Conservation (phyloP, 1,284 basidiomycete genomes). For the Flammula alnicola region DNA sequence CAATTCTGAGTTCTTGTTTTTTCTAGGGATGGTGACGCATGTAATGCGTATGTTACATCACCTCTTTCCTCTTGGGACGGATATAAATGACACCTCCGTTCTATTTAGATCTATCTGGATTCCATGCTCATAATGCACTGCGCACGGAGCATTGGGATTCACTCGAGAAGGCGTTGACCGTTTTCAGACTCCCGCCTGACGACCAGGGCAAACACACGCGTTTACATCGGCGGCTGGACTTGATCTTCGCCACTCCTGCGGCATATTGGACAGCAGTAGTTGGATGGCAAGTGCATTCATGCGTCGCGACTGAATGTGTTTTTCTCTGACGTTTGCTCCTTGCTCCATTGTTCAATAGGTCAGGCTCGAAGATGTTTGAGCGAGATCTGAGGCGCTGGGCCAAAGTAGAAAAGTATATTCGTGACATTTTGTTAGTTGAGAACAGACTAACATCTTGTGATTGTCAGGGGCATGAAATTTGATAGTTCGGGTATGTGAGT, state of each 20-base stretch:
- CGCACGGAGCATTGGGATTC: slow-evolving; percentile 63
- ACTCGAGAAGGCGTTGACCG: slow-evolving; percentile 72
- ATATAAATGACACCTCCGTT: slow-evolving; percentile 2
- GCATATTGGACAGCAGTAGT: slow-evolving; percentile 80
- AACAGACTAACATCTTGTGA: slow-evolving; percentile 8
- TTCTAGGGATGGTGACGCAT: slow-evolving; percentile 64
- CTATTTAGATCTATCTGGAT: slow-evolving; percentile 56
- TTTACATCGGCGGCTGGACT: slow-evolving; percentile 66
- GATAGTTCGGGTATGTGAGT: slow-evolving; percentile 79
- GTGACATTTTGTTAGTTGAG: slow-evolving; percentile 1
- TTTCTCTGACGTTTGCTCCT: background rate
- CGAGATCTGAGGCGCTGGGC: slow-evolving; percentile 78
- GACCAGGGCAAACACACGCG: slow-evolving; percentile 27
- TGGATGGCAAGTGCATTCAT: slow-evolving; percentile 67
- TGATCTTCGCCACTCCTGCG: slow-evolving; percentile 72
- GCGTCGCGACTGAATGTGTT: background rate
- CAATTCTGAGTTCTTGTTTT: slow-evolving; percentile 1
- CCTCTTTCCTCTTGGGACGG: background rate
- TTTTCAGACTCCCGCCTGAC: slow-evolving; percentile 60
- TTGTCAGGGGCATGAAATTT: slow-evolving; percentile 71
- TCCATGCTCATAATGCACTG: slow-evolving; percentile 58
- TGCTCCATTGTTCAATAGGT: slow-evolving; percentile 49
- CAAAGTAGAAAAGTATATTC: slow-evolving; percentile 57
- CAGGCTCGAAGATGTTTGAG: slow-evolving; percentile 81
- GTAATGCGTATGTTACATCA: slow-evolving; percentile 60